These are phyloP conservation scores for Puccinia brachypodii DNA, from an alignment of 1,284 basidiomycete species.

Conservation along the genomic window DNA sequence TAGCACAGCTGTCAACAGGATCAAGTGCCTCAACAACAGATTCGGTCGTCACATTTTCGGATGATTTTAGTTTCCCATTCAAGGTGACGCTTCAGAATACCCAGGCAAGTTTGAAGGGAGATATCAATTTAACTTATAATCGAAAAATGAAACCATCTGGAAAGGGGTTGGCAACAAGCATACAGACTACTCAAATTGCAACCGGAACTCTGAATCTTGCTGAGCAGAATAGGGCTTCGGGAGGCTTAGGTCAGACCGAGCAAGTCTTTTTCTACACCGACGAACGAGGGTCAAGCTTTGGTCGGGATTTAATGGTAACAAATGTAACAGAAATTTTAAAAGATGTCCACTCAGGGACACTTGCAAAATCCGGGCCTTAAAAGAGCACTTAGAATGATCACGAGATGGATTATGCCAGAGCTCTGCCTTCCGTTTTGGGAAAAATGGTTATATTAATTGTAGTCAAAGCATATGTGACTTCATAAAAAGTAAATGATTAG, in stretches of 20 bases:
- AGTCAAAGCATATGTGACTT: no score
- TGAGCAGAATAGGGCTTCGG: not conserved
- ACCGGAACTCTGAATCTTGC: not conserved
- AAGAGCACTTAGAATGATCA: not conserved
- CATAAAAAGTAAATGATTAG: no score
- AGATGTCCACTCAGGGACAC: conserved; percentile 34
- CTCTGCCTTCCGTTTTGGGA: no score
- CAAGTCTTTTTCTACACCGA: conserved; percentile 41
- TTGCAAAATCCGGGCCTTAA: not conserved
- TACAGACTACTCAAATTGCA: conserved; percentile 37
- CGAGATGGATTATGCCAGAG: no score
- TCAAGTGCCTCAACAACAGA: conserved; percentile 10
- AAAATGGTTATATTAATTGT: no score
- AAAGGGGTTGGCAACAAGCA: conserved; percentile 15
- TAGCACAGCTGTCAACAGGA: conserved; percentile 25
- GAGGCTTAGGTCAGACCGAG: conserved; percentile 17
- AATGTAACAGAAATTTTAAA: conserved; percentile 41
- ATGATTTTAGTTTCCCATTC: conserved; percentile 45
- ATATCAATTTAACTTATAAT: conserved; percentile 28
- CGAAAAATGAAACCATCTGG: conserved; percentile 12
- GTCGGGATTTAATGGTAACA: conserved; percentile 24
- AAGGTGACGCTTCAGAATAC: not conserved
- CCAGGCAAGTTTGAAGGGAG: conserved; percentile 6
- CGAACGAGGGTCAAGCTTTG: conserved; percentile 26
- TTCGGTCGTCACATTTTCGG: conserved; percentile 5